Base-by-base conservation (phyloP, 805 yeast species). In the Cyberlindnera meyerae region DNA sequence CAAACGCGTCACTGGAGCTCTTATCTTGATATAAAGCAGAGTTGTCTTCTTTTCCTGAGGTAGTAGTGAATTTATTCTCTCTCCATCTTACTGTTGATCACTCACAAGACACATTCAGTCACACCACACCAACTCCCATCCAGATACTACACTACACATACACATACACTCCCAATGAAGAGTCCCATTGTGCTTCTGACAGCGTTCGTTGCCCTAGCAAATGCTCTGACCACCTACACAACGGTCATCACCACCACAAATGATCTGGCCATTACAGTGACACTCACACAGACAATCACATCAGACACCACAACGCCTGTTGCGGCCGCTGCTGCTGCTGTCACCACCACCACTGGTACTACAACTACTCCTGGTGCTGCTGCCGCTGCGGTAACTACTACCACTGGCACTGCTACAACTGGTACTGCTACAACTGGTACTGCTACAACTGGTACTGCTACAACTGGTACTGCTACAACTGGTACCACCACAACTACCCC, bases 191-290 rank as follows among this genome's bases (percentile, higher is more conserved):
- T 34, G 26, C 29, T 36, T 14, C 28, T 45, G 14, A 13, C 40
- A 15, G 35, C 40, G 3, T 22, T 45, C 11, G 18, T 41, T 18
- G 43, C 43, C 14, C 32, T 34, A 8, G 46, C 40, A 4, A 21
- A 27, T 21, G 52, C 36, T 12, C 44, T 27, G 25, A 25, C 39
- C 5, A 33, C 52, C 29, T 33, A 30, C 34, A 28, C 22, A n/a
- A 35, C 54, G 8, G 39, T 55, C 42, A 24, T 52, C 41, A 35
- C 52, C 34, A 36, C 58, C 40, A 41, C 58, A 22, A 44, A 57
- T 39, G 37, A 42, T 34, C 33, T 42, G n/a, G 56, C 54, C 34
- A 34, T 45, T 24, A 36, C 49, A 1, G 56, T 44, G 15, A 51
- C 55, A 4, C 31, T 51, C 16, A 45, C 55, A n/a, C 53, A 46